phyloP scores from a whole-genome alignment of 768 basidiomycete species.

The Agaricus subrufescens region DNA sequence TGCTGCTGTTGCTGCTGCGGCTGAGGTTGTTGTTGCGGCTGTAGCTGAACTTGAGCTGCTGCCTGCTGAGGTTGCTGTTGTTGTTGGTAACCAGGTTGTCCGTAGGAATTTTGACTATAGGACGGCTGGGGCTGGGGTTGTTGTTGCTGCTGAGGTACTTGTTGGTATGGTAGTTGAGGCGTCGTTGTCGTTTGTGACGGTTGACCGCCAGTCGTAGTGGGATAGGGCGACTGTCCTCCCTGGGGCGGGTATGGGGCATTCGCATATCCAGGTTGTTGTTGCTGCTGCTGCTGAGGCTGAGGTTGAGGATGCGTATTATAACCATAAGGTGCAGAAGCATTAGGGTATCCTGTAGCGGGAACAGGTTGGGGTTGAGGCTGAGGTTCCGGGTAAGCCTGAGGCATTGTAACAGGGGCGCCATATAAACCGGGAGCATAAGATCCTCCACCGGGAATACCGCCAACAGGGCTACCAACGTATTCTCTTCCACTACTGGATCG shows the following conservation, averaged over 20 bases:
- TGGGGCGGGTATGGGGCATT: conserved; percentile 32
- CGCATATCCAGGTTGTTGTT: conserved; percentile 10
- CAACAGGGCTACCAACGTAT: conserved; percentile 6
- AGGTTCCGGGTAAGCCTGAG: conserved; percentile 10
- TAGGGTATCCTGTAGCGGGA: not conserved
- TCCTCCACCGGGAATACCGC: not conserved
- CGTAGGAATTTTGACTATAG: conserved; percentile 1
- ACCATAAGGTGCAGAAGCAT: conserved; percentile 9
- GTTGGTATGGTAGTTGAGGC: too few species aligned
- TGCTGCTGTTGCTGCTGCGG: not conserved
- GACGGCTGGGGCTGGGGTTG: conserved; percentile 15
- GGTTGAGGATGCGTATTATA: conserved; percentile 9
- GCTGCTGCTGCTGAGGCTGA: conserved; percentile 14
- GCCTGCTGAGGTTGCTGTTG: conserved; percentile 14
- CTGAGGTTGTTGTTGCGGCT: not conserved
- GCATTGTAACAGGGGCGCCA: conserved; percentile 5
- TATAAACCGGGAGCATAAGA: conserved; percentile 1
- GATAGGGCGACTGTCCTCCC: conserved; percentile 31
- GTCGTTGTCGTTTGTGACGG: conserved; percentile 15
- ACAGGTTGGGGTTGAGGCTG: not conserved
- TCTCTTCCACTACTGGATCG: not conserved
- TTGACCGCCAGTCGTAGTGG: conserved; percentile 22
- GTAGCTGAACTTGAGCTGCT: conserved; percentile 13
- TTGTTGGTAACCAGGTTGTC: conserved; percentile 13
- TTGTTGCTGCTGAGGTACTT: conserved; percentile 10